phyloP scores from a whole-genome alignment of 2,329 filamentous ascomycete species.

The Phialophora chinensis region DNA sequence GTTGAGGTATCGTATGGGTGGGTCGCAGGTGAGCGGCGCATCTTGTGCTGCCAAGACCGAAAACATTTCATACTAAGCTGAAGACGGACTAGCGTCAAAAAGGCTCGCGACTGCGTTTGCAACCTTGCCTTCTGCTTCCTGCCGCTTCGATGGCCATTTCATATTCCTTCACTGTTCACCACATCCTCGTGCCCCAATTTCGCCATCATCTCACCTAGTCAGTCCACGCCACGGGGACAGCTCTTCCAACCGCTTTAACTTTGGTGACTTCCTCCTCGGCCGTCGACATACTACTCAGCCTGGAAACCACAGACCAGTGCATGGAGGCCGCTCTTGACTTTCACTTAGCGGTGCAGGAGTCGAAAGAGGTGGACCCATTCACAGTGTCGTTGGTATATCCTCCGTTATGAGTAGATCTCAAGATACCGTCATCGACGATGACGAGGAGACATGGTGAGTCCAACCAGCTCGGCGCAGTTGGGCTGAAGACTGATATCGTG shows the following conservation, averaged over 20 bases:
- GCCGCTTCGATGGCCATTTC: conserved; percentile 17
- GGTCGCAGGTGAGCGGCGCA: neutral
- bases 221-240: neutral
- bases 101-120: conserved; percentile 7
- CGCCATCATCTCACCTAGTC: conserved; percentile 6
- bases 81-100: conserved; percentile 1
- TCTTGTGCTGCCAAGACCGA: neutral
- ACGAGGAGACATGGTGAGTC: conserved; percentile 56
- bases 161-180: conserved; percentile 12
- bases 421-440: conserved; percentile 57
- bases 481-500: conserved; percentile 35
- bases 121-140: conserved; percentile 27
- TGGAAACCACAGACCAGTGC: conserved; percentile 26
- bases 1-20: too few species aligned
- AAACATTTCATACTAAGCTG: neutral
- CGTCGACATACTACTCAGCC: neutral
- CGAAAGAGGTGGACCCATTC: conserved; percentile 35
- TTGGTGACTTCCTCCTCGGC: neutral
- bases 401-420: conserved; percentile 53
- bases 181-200: conserved; percentile 9
- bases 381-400: conserved; percentile 35
- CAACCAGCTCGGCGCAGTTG: neutral
- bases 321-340: conserved; percentile 36
- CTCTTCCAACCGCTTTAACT: neutral
- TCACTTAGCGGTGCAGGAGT: conserved; percentile 37